Evolutionary conservation across 495 filamentous ascomycete species (phyloP), one percentile per base, ranked within the genome.

Genomic region (Pseudomonodictys pantanalensis): DNA sequence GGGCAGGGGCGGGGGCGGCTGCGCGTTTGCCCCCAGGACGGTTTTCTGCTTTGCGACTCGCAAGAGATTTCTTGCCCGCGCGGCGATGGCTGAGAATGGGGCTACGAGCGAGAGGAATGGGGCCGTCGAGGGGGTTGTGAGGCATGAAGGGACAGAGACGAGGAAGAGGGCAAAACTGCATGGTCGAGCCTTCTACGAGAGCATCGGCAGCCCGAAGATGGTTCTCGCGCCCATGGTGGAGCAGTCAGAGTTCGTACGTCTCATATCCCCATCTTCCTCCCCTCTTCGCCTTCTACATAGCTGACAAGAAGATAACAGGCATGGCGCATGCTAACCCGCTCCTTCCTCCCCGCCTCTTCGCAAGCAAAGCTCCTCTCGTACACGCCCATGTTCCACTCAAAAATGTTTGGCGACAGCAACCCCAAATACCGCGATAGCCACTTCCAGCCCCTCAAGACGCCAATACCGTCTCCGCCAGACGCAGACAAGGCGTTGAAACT

Each of bases 161-260:
- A 22, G 33, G 5, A 53, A 65, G 28, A 58, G 43, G 44, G 33
- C 26, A 53, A 96, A 92, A 69, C 76, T 95, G 1, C 81, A 85
- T 60, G 93, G 93, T 5, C 79, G 95, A 18, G 86, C 86, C 30
- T 96, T 98, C 72, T 98, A 96, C 67, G 83, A 95, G 72, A 93
- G 88, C 65, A 83, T 99, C 53, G 93, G 95, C 11, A 90, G 86
- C 54, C 93, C 93, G 0, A 95, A 88, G 68, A 85, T 88, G 62
- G 82, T 97, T 38, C 80, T 99, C 25, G 93, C 93, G 30, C 93
- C 93, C 29, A 99, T 99, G 93, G 93, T 99, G 20, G 93, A 97
- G 64, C 88, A 96, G 69, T 96, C 91, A 3, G 95, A 98, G 77
- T 95, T 96, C 76, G 92, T 96, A 78, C 59, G 86, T 77, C 23